A percentile compares a stretch with the other conserved stretches of the same genome.
Evolutionary conservation across 768 basidiomycete genomes (phyloP).

Genomic region (Polyporus arcularius): DNA sequence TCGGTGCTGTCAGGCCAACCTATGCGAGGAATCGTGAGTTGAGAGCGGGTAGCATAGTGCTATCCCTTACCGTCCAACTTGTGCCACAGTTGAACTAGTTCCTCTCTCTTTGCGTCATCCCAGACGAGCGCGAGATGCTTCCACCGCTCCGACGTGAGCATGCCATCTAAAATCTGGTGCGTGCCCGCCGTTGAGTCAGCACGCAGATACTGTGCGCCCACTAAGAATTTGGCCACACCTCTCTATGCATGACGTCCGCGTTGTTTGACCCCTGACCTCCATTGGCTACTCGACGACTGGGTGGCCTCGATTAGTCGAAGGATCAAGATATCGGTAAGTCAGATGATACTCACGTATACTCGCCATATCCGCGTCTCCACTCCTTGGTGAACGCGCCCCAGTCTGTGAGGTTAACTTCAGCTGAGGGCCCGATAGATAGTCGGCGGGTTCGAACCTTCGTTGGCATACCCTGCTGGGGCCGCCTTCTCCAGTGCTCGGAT

Average conservation of each 20-base stretch:
- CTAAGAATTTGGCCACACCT: slow-evolving; percentile 35
- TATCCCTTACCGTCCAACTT: slow-evolving; percentile 46
- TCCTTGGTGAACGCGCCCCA: slow-evolving; percentile 54
- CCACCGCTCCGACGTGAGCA: slow-evolving; percentile 56
- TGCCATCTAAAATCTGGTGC: slow-evolving; percentile 54
- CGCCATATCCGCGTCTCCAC: slow-evolving; percentile 57
- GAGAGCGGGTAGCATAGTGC: not conserved
- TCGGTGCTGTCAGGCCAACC: slow-evolving; percentile 59
- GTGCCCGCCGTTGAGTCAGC: not conserved
- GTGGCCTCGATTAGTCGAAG: too few relatives aligned
- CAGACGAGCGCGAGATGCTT: slow-evolving; percentile 45
- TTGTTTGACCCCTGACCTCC: slow-evolving; percentile 50
- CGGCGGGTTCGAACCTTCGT: not conserved
- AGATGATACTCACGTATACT: slow-evolving; percentile 41
- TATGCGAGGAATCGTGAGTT: slow-evolving; percentile 21
- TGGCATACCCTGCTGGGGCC: not conserved
- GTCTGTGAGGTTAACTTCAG: slow-evolving; percentile 23
- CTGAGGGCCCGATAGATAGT: not conserved
- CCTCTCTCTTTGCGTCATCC: slow-evolving; percentile 43
- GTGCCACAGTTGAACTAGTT: slow-evolving; percentile 61
- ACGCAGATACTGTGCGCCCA: not conserved
- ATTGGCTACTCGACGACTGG: slow-evolving; percentile 44
- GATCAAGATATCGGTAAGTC: too few relatives aligned
- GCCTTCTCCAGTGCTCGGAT: slow-evolving; percentile 2
- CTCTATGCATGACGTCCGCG: slow-evolving; percentile 56